Conservation (phyloP, 331 rosid genomes). For the Saraca asoca region DNA sequence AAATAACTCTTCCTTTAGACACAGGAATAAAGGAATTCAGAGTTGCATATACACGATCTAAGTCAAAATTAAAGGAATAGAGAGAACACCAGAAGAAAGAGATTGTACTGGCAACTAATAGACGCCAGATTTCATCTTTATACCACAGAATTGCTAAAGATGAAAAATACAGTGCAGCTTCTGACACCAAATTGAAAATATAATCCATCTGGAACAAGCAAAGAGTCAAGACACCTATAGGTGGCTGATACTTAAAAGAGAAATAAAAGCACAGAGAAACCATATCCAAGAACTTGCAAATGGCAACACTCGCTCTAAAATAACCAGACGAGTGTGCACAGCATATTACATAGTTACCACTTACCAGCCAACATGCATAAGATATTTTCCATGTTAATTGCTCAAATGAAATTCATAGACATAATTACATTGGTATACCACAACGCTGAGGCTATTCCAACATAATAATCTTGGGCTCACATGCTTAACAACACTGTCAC, state of each 20-base stretch:
- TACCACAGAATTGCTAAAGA: too few species aligned
- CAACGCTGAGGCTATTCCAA: constrained; percentile 23
- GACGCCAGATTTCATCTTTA: too few species aligned
- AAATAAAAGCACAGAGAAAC: neutral
- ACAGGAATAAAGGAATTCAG: constrained; percentile 5
- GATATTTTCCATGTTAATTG: constrained; percentile 18
- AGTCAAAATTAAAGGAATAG: too few species aligned
- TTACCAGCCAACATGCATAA: constrained; percentile 5
- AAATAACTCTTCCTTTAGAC: neutral
- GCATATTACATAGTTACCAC: constrained; percentile 1
- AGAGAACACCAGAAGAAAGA: too few species aligned
- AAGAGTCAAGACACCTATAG: neutral
- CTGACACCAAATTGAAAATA: constrained; percentile 6
- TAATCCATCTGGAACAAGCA: neutral
- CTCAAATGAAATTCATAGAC: constrained; percentile 29
- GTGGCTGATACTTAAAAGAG: neutral
- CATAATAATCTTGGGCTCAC: too few species aligned
- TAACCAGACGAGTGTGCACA: neutral
- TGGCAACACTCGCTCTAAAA: neutral
- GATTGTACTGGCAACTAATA: neutral
- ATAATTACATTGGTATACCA: constrained; percentile 3
- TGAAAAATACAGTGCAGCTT: too few species aligned
- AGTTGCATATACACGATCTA: too few species aligned
- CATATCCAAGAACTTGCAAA: neutral
- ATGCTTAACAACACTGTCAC: too few species aligned